Evolutionary conservation across 1,284 basidiomycete species (phyloP).

Genomic region (Golubevia pallescens): DNA sequence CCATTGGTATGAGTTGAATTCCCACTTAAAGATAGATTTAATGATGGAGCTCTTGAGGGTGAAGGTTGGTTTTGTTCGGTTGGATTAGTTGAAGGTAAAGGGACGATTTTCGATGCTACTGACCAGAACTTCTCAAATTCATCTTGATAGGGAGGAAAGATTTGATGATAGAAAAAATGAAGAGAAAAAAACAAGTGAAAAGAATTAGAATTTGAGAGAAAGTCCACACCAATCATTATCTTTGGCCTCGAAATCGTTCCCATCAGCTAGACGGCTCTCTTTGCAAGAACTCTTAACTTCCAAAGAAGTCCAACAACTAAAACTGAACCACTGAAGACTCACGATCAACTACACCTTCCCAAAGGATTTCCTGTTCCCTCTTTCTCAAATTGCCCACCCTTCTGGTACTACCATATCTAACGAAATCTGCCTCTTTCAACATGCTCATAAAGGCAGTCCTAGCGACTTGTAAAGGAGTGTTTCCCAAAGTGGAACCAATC

Average conservation of each 20-base stretch:
- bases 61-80: no score
- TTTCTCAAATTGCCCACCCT: constrained; percentile 40
- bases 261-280: no score
- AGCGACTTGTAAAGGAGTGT: constrained; percentile 24
- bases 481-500: constrained; percentile 28
- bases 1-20: no score
- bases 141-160: no score
- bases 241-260: no score
- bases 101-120: constrained; percentile 80
- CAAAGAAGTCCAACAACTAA: not conserved
- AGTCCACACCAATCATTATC: no score
- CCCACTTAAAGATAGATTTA: no score
- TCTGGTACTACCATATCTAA: constrained; percentile 46
- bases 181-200: no score
- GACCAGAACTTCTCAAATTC: constrained; percentile 94
- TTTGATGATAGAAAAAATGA: no score
- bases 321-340: constrained; percentile 9
- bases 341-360: constrained; percentile 35
- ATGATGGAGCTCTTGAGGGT: not conserved
- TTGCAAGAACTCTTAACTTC: no score
- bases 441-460: constrained; percentile 46
- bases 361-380: constrained; percentile 46
- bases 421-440: constrained; percentile 57
- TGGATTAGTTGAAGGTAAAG: constrained; percentile 59
- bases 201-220: no score